Evolutionary conservation across 2,329 filamentous ascomycete species (phyloP).

Genomic region (Cladosporium colombiae): DNA sequence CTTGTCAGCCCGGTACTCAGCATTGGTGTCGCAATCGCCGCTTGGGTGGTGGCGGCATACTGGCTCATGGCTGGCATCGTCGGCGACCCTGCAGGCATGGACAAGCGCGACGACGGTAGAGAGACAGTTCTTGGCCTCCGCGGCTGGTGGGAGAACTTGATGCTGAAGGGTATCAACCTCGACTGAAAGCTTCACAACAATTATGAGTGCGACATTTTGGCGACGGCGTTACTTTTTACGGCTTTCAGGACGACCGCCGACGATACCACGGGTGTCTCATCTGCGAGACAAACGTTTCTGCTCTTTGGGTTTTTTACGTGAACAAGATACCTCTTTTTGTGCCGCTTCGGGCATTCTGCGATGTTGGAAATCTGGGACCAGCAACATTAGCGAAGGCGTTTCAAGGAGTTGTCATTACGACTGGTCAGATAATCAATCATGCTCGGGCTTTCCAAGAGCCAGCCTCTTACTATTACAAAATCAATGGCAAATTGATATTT

Average conservation of each 20-base stretch:
- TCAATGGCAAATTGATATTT: neutral
- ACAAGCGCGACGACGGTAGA: slow-evolving; percentile 61
- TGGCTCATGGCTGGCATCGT: slow-evolving; percentile 63
- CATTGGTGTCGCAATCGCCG: slow-evolving; percentile 56
- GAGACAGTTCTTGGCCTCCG: slow-evolving; percentile 60
- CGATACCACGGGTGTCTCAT: slow-evolving; percentile 15
- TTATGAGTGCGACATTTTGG: slow-evolving; percentile 12
- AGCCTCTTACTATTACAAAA: neutral
- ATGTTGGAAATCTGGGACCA: neutral
- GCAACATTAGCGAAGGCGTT: slow-evolving; percentile 9
- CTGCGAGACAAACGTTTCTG: neutral
- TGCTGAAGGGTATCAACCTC: slow-evolving; percentile 38
- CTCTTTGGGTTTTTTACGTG: slow-evolving; percentile 4
- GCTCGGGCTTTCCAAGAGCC: neutral
- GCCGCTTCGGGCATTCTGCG: slow-evolving; percentile 1
- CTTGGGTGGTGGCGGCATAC: slow-evolving; percentile 62
- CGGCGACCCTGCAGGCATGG: slow-evolving; percentile 61
- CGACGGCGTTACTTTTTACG: slow-evolving; percentile 14
- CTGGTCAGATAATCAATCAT: neutral
- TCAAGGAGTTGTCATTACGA: neutral
- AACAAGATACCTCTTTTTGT: slow-evolving; percentile 20
- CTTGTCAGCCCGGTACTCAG: slow-evolving; percentile 59
- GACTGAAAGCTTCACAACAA: slow-evolving; percentile 22
- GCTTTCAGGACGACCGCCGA: slow-evolving; percentile 10
- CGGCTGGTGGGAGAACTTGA: slow-evolving; percentile 62